Evolutionary conservation across 768 basidiomycete species (phyloP), one percentile per base, ranked within the genome.

Genomic region (Rhodotorula sphaerocarpa): DNA sequence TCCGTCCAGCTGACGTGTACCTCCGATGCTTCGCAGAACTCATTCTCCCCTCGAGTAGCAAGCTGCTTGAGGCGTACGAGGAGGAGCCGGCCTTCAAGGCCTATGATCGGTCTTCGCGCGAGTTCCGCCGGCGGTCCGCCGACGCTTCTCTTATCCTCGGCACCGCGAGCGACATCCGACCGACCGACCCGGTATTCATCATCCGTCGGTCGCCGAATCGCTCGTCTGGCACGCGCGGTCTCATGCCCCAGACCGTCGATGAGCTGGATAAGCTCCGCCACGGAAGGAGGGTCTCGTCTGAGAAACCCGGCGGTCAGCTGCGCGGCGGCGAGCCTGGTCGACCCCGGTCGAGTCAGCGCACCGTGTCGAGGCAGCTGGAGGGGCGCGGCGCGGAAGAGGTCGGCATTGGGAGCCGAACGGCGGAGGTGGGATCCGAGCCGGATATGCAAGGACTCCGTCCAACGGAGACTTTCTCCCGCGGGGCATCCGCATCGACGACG

Each of bases 321-420:
- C n/a, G n/a, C n/a, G n/a, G n/a, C n/a, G n/a, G n/a, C n/a, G n/a
- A n/a, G n/a, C n/a, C n/a, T n/a, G n/a, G n/a, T n/a, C n/a, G n/a
- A n/a, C n/a, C n/a, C n/a, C n/a, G 45, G 41, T 50, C 30, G 10
- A 34, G 45, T 27, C 5, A 2, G 45, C 56, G 36, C 56, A 36
- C 18, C 18, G 12, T n/a, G 47, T 28, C 5, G 21, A 47, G 46
- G 46, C 46, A 10, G 1, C 34, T 0, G 30, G 28, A 36, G 41
- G 30, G 20, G 25, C 42, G 16, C 51, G 48, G 16, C 65, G 69
- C 33, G 59, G 57, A n/a, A 76, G 86, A 86, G 1, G 87, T 85
- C 71, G 93, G 97, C 74, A 90, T 97, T 73, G 90, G 88, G 71
- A 86, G 93, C 66, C 83, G 95, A 53, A 81, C 96, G 50, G 90